phyloP scores from a whole-genome alignment of 345 rosid genomes.

The Brassica nigra region DNA sequence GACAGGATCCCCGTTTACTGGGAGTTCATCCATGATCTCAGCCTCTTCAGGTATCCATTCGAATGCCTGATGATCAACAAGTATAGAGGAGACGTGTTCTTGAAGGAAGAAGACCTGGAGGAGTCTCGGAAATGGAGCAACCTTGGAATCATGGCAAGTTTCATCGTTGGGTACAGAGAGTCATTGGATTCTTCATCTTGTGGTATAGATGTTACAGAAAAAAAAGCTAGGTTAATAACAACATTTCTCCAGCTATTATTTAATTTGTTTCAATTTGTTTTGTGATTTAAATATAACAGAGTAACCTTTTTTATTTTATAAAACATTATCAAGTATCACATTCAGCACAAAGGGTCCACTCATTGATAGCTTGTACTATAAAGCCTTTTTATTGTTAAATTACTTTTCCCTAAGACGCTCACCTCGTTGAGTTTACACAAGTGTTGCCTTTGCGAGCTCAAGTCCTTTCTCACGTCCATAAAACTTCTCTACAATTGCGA shows the following conservation, averaged over 20 bases:
- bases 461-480: conserved; percentile 73
- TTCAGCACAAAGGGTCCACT: conserved; percentile 4
- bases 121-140: conserved; percentile 79
- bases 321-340: conserved; percentile 24
- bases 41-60: conserved; percentile 62
- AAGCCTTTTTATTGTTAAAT: conserved; percentile 5
- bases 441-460: conserved; percentile 67
- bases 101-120: conserved; percentile 57
- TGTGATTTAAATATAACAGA: conserved; percentile 24
- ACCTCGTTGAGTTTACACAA: conserved; percentile 42
- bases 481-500: conserved; percentile 79
- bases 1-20: conserved; percentile 73
- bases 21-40: conserved; percentile 84
- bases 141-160: conserved; percentile 67
- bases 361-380: conserved; percentile 25
- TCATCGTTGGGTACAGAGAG: conserved; percentile 70
- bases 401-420: conserved; percentile 28
- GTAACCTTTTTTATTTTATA: conserved; percentile 14
- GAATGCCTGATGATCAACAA: conserved; percentile 82
- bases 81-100: conserved; percentile 53
- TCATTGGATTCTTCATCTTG: conserved; percentile 68
- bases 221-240: conserved; percentile 46
- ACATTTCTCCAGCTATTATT: conserved; percentile 15
- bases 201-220: conserved; percentile 67
- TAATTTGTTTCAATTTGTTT: conserved; percentile 22